Evolutionary conservation across 192 early-diverging fungal genomes (phyloP).

Genomic region (Funneliformis mosseae): DNA sequence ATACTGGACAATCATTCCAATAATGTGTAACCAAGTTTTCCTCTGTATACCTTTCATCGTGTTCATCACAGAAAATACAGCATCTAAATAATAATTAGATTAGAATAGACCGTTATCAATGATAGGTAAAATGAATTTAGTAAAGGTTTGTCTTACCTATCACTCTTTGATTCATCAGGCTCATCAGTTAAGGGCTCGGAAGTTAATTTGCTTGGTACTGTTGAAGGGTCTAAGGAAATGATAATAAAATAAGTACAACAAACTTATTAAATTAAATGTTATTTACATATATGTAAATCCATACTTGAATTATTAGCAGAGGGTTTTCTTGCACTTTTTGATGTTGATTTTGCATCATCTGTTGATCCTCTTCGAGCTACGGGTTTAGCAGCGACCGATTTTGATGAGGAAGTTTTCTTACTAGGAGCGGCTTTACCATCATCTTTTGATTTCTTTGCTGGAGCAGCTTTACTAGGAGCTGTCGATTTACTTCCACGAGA

Average conservation of each 20-base stretch:
- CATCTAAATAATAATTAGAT: constrained; percentile 36
- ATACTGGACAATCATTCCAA: constrained; percentile 74
- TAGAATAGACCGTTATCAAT: neutral
- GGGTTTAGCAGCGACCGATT: neutral
- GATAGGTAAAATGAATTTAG: no score
- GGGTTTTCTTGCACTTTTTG: neutral
- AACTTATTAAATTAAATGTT: neutral
- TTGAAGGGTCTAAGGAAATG: neutral
- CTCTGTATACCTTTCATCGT: constrained; percentile 63
- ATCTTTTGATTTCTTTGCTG: constrained; percentile 12
- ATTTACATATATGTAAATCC: neutral
- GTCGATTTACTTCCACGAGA: neutral
- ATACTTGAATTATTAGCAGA: neutral
- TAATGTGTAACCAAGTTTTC: constrained; percentile 75
- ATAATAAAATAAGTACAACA: no score
- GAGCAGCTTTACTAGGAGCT: neutral
- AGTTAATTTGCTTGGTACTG: neutral
- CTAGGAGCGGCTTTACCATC: neutral
- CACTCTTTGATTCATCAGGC: constrained; percentile 11
- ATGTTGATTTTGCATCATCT: neutral
- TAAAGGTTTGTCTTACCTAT: neutral
- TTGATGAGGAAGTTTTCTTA: constrained; percentile 19
- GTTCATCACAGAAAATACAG: constrained; percentile 79
- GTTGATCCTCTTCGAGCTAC: constrained; percentile 6
- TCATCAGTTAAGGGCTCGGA: neutral